Evolutionary conservation across 129 eudicot genomes (phyloP).

Genomic region (Pulicaria dysenterica): DNA sequence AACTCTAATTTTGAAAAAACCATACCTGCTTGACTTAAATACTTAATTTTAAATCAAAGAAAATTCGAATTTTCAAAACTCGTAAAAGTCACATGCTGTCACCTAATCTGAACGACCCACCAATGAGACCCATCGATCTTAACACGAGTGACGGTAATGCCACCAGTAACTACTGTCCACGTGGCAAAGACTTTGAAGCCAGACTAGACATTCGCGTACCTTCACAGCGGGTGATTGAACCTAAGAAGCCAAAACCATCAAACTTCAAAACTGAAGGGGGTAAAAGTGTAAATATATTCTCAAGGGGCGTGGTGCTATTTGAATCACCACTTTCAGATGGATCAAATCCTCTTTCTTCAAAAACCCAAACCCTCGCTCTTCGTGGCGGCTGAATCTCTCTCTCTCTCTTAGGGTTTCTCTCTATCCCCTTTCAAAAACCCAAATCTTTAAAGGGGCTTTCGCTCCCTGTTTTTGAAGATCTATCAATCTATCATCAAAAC

Average conservation of each 20-base stretch:
- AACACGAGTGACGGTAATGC: constrained; percentile 35
- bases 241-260: background rate
- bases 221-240: constrained; percentile 1
- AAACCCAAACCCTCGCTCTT: constrained; percentile 48
- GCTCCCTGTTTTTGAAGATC: constrained; percentile 35
- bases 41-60: background rate
- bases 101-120: background rate
- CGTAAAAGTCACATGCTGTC: constrained; percentile 15
- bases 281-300: background rate
- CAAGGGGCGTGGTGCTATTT: constrained; percentile 50
- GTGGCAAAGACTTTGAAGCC: constrained; percentile 21
- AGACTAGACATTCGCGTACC: constrained; percentile 1
- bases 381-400: constrained; percentile 45
- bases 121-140: constrained; percentile 23
- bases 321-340: constrained; percentile 44
- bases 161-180: constrained; percentile 19
- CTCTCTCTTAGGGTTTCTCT: constrained; percentile 41
- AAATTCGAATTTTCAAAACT: constrained; percentile 6
- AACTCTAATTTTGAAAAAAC: constrained; percentile 17
- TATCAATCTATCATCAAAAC: constrained; percentile 31
- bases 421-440: constrained; percentile 23
- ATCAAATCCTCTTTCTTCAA: constrained; percentile 47
- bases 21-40: background rate
- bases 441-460: constrained; percentile 27
- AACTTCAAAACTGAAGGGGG: background rate